Percentiles rank a stretch among this genome's conserved stretches.
Evolutionary conservation across 2,329 filamentous ascomycete genomes (phyloP).

Genomic region (Pseudogymnoascus sp.): DNA sequence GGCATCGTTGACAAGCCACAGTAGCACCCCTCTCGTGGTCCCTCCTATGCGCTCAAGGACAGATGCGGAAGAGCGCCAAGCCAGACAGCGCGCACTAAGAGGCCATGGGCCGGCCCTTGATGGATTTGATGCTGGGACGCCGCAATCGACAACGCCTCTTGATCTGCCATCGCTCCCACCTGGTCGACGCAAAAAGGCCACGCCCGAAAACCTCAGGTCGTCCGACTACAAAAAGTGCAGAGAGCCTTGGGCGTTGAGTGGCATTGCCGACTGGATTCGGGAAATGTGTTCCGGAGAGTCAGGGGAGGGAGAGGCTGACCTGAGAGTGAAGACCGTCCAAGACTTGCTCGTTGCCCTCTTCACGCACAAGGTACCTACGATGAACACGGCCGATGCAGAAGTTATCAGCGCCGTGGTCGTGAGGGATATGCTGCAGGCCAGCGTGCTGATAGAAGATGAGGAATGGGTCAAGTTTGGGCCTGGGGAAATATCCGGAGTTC

Average conservation of each 20-base stretch:
- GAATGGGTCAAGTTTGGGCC: slow-evolving; percentile 94
- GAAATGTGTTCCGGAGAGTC: slow-evolving; percentile 55
- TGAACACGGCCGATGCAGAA: slow-evolving; percentile 97
- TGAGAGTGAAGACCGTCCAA: slow-evolving; percentile 75
- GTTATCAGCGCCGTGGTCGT: slow-evolving; percentile 72
- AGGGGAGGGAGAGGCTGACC: slow-evolving; percentile 73
- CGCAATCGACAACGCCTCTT: slow-evolving; percentile 52
- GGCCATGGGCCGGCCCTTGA: slow-evolving; percentile 43
- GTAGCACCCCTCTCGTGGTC: slow-evolving; percentile 68
- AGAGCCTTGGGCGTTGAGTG: slow-evolving; percentile 89
- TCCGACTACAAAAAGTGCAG: slow-evolving; percentile 76
- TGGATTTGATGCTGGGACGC: slow-evolving; percentile 48
- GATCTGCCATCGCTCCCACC: slow-evolving; percentile 79
- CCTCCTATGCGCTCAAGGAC: slow-evolving; percentile 89
- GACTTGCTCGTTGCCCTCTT: slow-evolving; percentile 86
- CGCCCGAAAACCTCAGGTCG: slow-evolving; percentile 72
- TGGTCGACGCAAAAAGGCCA: slow-evolving; percentile 73
- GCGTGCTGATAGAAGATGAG: slow-evolving; percentile 76
- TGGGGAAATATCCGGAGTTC: slow-evolving; percentile 74
- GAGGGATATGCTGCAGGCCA: slow-evolving; percentile 68
- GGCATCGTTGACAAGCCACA: slow-evolving; percentile 75
- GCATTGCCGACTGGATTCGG: slow-evolving; percentile 79
- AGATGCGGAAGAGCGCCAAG: slow-evolving; percentile 65
- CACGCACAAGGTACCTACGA: slow-evolving; percentile 89
- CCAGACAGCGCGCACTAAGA: slow-evolving; percentile 44